Evolutionary conservation across 2,329 filamentous ascomycete species (phyloP).

Genomic region (Rosellinia necatrix): DNA sequence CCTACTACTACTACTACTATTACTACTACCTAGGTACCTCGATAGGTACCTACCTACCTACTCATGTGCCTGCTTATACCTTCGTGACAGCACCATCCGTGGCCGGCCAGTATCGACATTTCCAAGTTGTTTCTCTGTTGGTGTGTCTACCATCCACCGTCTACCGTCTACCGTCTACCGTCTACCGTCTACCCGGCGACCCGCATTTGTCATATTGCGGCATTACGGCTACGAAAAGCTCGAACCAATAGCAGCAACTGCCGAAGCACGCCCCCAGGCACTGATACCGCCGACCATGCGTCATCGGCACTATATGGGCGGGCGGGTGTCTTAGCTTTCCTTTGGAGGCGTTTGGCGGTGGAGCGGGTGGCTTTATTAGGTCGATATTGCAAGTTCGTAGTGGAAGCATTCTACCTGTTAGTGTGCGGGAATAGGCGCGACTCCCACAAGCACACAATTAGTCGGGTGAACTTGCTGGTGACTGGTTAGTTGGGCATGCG

Average conservation of each 20-base stretch:
- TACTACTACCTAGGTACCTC: too few relatives aligned
- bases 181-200: background rate
- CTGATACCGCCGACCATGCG: background rate
- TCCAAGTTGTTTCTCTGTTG: background rate
- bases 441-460: too few relatives aligned
- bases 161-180: background rate
- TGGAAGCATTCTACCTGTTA: too few relatives aligned
- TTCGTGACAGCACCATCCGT: too few relatives aligned
- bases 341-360: too few relatives aligned
- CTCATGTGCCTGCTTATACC: background rate
- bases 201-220: constrained; percentile 1
- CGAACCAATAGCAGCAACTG: constrained; percentile 1
- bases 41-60: background rate
- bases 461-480: too few relatives aligned
- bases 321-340: too few relatives aligned
- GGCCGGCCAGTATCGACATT: too few relatives aligned
- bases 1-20: too few relatives aligned
- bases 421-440: too few relatives aligned
- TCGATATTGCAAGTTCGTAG: too few relatives aligned
- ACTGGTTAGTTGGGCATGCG: too few relatives aligned
- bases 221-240: constrained; percentile 6
- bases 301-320: background rate
- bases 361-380: background rate
- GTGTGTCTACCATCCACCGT: background rate
- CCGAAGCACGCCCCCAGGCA: background rate